These are phyloP conservation scores for Gynochthodes officinalis DNA, from an alignment of 257 asterid genomes.

Conservation along the genomic window DNA sequence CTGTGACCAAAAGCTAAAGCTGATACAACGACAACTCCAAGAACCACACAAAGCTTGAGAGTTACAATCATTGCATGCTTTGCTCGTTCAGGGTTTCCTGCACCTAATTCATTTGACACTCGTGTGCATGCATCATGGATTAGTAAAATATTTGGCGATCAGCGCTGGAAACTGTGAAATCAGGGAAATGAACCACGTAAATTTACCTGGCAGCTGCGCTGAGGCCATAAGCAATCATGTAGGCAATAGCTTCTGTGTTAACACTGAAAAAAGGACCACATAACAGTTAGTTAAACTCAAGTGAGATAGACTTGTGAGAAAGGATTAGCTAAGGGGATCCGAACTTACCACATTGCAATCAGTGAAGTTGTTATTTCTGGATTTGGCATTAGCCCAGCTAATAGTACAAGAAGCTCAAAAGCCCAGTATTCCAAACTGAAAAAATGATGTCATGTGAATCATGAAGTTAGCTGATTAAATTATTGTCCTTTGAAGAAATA, in stretches of 20 bases:
- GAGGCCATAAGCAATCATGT: constrained; percentile 61
- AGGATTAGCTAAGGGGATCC: neutral
- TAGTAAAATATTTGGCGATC: neutral
- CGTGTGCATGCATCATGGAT: constrained; percentile 82
- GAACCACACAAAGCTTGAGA: constrained; percentile 44
- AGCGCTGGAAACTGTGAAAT: neutral
- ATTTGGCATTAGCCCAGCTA: constrained; percentile 82
- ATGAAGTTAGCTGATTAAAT: too few species aligned
- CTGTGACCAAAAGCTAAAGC: constrained; percentile 54
- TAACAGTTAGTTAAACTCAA: neutral
- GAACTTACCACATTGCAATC: constrained; percentile 70
- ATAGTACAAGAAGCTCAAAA: constrained; percentile 69
- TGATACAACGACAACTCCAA: constrained; percentile 35
- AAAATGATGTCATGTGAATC: too few species aligned
- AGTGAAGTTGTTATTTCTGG: constrained; percentile 62
- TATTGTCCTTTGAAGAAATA: too few species aligned
- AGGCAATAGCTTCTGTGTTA: constrained; percentile 39
- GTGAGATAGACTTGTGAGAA: too few species aligned
- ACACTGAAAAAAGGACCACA: constrained; percentile 20
- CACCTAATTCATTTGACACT: constrained; percentile 84
- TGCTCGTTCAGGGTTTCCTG: constrained; percentile 57
- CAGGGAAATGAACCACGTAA: neutral
- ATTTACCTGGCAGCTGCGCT: constrained; percentile 79
- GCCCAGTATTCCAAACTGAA: constrained; percentile 86
- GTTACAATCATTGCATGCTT: constrained; percentile 60